These are phyloP conservation scores for Penicillium crystallinum DNA, from an alignment of 495 filamentous ascomycete species.

Conservation along the genomic window DNA sequence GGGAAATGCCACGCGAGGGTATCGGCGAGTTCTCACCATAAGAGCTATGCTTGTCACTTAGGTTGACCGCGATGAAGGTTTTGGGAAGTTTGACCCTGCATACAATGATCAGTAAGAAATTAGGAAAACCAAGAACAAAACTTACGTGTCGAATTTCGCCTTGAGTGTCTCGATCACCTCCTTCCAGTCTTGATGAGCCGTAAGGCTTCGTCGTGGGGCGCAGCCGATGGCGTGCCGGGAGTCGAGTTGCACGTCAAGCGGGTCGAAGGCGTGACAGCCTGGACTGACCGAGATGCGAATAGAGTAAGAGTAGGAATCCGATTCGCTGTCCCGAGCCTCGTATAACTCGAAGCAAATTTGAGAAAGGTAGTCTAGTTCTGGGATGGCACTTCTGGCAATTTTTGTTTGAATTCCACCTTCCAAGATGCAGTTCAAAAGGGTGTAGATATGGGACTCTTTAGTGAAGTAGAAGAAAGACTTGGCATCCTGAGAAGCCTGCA, in stretches of 20 bases:
- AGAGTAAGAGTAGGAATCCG: constrained; percentile 76
- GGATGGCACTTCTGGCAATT: constrained; percentile 83
- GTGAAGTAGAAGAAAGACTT: constrained; percentile 99
- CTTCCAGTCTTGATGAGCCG: constrained; percentile 92
- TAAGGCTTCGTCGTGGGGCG: constrained; percentile 80
- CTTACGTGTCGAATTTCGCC: constrained; percentile 91
- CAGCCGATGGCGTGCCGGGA: constrained; percentile 92
- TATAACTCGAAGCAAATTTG: constrained; percentile 98
- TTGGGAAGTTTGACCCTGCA: constrained; percentile 87
- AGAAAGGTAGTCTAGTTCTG: constrained; percentile 94
- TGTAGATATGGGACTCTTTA: constrained; percentile 98
- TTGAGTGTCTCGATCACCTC: constrained; percentile 87
- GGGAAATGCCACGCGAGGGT: neutral
- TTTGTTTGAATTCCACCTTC: constrained; percentile 95
- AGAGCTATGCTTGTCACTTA: constrained; percentile 26
- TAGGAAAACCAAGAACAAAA: constrained; percentile 6
- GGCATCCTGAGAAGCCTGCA: constrained; percentile 86
- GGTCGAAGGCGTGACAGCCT: constrained; percentile 92
- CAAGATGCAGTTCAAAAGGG: constrained; percentile 92
- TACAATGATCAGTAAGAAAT: constrained; percentile 5
- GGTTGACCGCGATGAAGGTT: constrained; percentile 63
- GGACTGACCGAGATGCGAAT: constrained; percentile 95
- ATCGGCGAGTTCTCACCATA: constrained; percentile 3
- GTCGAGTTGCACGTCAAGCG: constrained; percentile 91
- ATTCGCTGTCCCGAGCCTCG: constrained; percentile 77